Base-by-base conservation (phyloP, 345 rosid species). In the Excoecaria cochinchinensis region DNA sequence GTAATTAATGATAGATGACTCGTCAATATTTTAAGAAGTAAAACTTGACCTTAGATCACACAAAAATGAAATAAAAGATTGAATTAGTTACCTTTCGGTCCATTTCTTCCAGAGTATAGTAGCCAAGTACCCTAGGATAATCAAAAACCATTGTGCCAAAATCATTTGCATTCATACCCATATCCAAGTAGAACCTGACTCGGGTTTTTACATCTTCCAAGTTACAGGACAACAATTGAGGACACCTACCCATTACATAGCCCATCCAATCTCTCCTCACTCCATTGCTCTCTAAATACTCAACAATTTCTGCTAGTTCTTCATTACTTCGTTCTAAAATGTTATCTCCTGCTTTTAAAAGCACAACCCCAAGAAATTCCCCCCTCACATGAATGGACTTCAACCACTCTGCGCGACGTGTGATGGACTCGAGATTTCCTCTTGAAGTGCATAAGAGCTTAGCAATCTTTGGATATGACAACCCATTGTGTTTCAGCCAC, bases 81-180 rank as follows among this genome's bases (percentile, higher is more conserved):
- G 21, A 80, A 53, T 63, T 39, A 48, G 66, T 47, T 76, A 94
- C 98, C 97, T 92, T 92, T 73, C 83, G 82, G 70, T 90, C 87
- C 99, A 95, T 95, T 85, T 89, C 96, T 76, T 90, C 84, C 66
- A 91, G 77, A 2, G 90, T 85, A 65, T 84, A 92, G 76, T 76
- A 76, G 16, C 97, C 96, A 19, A 91, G 87, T 19, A 82, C 89
- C 78, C 89, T 89, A 14, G 98, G 98, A 78, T 81, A 93, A 76
- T 91, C 96, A 64, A 83, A 93, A 56, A 93, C 92, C 99, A 95
- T 91, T 0, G 96, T 93, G 78, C 98, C 96, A 74, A 95, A 95
- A 82, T 91, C 98, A 70, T 86, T 89, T 83, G 74, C 83, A 78
- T 80, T 86, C 98, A 92, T 92, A 62, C 94, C 94, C 97, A 90